Evolutionary conservation across 176 grass and related monocot species (phyloP).

Genomic region (Zea luxurians): DNA sequence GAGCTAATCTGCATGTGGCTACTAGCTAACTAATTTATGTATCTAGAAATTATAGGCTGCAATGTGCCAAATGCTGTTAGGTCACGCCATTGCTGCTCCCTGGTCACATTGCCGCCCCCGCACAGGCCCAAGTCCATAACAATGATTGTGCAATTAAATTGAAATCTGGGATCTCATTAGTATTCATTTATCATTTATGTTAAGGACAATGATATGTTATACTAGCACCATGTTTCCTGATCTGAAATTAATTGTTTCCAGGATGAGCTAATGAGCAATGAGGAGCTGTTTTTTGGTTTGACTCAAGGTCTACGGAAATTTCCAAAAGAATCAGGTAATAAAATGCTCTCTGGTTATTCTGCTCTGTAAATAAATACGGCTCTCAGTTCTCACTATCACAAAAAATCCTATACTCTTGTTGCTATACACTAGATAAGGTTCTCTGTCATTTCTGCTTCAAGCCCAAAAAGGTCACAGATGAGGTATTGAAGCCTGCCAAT

Average conservation of each 20-base stretch:
- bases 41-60: too few species aligned
- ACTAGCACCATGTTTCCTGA: conserved; percentile 20
- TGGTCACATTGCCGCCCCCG: too few species aligned
- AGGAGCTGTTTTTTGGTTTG: conserved; percentile 95
- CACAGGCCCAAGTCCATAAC: not conserved
- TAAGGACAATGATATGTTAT: conserved; percentile 7
- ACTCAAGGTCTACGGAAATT: conserved; percentile 93
- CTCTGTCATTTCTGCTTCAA: conserved; percentile 97
- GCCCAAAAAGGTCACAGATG: conserved; percentile 63
- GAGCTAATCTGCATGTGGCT: too few species aligned
- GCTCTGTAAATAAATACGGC: conserved; percentile 20
- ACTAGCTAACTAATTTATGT: too few species aligned
- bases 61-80: too few species aligned
- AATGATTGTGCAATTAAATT: not conserved
- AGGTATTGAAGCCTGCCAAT: conserved; percentile 66
- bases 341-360: conserved; percentile 28
- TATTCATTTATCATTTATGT: conserved; percentile 18
- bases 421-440: conserved; percentile 71
- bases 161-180: conserved; percentile 22
- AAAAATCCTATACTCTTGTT: conserved; percentile 19
- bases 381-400: not conserved
- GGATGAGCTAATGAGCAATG: conserved; percentile 92
- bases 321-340: conserved; percentile 92
- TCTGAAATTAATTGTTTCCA: conserved; percentile 40
- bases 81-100: too few species aligned